Evolutionary conservation across 164 flowering plant species (phyloP).

Genomic region (Macadamia integrifolia): DNA sequence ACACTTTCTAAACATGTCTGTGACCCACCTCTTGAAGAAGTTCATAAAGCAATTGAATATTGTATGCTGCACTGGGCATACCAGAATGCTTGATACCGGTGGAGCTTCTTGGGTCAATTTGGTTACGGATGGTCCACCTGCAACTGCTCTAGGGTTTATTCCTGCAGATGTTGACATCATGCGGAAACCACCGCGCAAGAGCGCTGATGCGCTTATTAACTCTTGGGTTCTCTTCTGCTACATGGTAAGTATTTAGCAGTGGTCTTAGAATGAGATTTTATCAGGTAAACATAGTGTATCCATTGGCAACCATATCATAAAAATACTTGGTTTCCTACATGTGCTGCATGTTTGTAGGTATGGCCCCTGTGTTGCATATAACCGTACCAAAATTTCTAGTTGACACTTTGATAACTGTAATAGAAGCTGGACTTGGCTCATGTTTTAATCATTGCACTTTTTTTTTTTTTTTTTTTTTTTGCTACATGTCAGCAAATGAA

Average conservation of each 20-base stretch:
- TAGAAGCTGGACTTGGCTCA: too few relatives aligned
- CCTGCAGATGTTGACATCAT: slow-evolving; percentile 87
- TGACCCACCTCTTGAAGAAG: slow-evolving; percentile 91
- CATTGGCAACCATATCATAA: background rate
- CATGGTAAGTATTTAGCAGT: slow-evolving; percentile 39
- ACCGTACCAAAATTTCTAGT: background rate
- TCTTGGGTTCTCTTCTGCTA: slow-evolving; percentile 85
- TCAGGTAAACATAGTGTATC: background rate
- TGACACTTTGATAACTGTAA: too few relatives aligned
- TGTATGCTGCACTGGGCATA: slow-evolving; percentile 82
- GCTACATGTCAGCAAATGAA: too few relatives aligned
- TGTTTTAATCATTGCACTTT: too few relatives aligned
- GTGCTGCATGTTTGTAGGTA: background rate
- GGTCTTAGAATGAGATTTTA: too few relatives aligned
- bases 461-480: too few relatives aligned
- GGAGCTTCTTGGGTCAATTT: slow-evolving; percentile 92
- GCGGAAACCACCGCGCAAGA: slow-evolving; percentile 84
- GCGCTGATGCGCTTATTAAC: slow-evolving; percentile 70
- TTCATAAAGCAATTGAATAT: slow-evolving; percentile 65
- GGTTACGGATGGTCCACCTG: slow-evolving; percentile 98
- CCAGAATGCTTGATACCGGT: slow-evolving; percentile 94
- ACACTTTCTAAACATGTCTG: too few relatives aligned
- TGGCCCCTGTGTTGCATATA: background rate
- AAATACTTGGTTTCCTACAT: background rate
- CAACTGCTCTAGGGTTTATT: slow-evolving; percentile 93